Evolutionary conservation across 768 basidiomycete species (phyloP).

Genomic region (Tulasnella calospora): DNA sequence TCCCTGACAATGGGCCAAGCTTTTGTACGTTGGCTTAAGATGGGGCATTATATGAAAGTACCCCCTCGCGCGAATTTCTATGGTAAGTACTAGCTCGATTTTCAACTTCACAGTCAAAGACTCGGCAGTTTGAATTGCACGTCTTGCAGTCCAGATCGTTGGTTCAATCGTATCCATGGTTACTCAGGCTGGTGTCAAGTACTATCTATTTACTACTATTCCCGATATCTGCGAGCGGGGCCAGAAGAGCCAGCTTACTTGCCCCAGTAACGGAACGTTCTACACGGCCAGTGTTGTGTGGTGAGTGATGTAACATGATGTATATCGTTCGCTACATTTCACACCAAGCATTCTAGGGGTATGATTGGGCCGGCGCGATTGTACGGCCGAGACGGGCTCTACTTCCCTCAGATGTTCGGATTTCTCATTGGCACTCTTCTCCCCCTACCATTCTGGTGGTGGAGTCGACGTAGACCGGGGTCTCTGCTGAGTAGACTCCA

Average conservation of each 20-base stretch:
- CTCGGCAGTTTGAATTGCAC: not conserved
- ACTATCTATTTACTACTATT: not conserved
- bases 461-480: slow-evolving; percentile 31
- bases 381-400: slow-evolving; percentile 39
- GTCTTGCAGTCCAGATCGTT: not conserved
- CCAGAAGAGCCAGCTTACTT: not conserved
- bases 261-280: not conserved
- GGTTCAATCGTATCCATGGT: not conserved
- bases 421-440: slow-evolving; percentile 40
- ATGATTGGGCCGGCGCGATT: slow-evolving; percentile 44
- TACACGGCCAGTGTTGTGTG: not conserved
- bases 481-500: slow-evolving; percentile 39
- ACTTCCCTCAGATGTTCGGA: slow-evolving; percentile 42
- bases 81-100: not conserved
- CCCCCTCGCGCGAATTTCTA: not conserved
- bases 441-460: slow-evolving; percentile 43
- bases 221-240: not conserved
- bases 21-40: not conserved
- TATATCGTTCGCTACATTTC: too few species aligned
- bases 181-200: not conserved
- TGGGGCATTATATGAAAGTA: not conserved
- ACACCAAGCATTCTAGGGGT: slow-evolving; percentile 35
- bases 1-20: too few species aligned
- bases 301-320: too few species aligned
- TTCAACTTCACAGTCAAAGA: too few species aligned